These are phyloP conservation scores for Allium sativum DNA, from an alignment of 106 monocot species.

Conservation along the genomic window DNA sequence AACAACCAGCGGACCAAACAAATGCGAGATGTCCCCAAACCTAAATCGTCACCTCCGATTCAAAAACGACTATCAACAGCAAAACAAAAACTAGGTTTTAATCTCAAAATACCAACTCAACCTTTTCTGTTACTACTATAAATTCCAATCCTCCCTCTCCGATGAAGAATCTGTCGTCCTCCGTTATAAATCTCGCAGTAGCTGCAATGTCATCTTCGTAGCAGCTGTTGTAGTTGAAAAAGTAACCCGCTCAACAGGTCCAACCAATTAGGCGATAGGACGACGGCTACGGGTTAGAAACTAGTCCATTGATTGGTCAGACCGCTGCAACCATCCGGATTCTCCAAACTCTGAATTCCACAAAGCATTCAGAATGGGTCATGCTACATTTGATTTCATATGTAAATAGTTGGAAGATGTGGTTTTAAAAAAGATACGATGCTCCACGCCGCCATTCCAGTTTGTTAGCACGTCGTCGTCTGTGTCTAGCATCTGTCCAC, in stretches of 20 bases:
- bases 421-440: conserved; percentile 51
- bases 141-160: conserved; percentile 5
- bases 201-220: conserved; percentile 3
- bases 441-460: conserved; percentile 57
- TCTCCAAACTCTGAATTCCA: conserved; percentile 41
- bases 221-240: conserved; percentile 2
- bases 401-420: conserved; percentile 31
- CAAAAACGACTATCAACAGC: no score
- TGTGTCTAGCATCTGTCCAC: conserved; percentile 57
- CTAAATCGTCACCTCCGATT: no score
- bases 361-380: conserved; percentile 36
- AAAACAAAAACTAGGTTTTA: no score
- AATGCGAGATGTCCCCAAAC: no score
- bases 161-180: conserved; percentile 28
- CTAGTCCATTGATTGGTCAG: conserved; percentile 50
- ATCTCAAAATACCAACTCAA: no score
- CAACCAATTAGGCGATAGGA: neutral
- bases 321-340: conserved; percentile 33
- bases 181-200: conserved; percentile 6
- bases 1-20: no score
- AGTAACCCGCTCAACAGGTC: conserved; percentile 12
- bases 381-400: conserved; percentile 38
- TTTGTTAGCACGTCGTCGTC: conserved; percentile 48
- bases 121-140: conserved; percentile 21
- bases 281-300: conserved; percentile 48